These are phyloP conservation scores for Yamadazyma songkhlaensis DNA, from an alignment of 1,139 yeast genomes.

Conservation along the genomic window DNA sequence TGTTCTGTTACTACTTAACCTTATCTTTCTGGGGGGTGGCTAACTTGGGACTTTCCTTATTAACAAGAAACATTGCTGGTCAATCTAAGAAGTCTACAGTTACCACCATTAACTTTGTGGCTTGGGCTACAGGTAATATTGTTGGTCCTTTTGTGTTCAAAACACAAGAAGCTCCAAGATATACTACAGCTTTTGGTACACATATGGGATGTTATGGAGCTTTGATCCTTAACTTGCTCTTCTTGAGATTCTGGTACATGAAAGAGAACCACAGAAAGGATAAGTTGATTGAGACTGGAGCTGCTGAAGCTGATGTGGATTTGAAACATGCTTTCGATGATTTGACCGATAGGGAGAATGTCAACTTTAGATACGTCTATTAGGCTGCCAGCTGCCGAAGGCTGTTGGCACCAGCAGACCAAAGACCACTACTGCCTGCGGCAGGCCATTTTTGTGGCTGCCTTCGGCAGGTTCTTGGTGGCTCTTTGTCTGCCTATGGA, in stretches of 20 bases:
- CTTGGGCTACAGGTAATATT: conserved; percentile 30
- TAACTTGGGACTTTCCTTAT: conserved; percentile 27
- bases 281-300: conserved; percentile 13
- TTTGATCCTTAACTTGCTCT: conserved; percentile 22
- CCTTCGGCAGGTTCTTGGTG: no score
- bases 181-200: conserved; percentile 25
- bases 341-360: conserved; percentile 37
- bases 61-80: conserved; percentile 27
- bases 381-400: no score
- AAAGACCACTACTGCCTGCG: no score
- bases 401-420: no score
- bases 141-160: conserved; percentile 30
- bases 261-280: conserved; percentile 20
- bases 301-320: conserved; percentile 13
- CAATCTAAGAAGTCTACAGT: conserved; percentile 25
- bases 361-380: conserved; percentile 31
- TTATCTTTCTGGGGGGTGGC: conserved; percentile 28
- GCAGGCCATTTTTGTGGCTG: no score
- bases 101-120: conserved; percentile 24
- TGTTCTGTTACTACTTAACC: conserved; percentile 28
- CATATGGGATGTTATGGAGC: conserved; percentile 28
- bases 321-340: conserved; percentile 28
- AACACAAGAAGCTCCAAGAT: conserved; percentile 25
- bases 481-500: no score
- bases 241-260: conserved; percentile 22